Evolutionary conservation across 208 protist species (phyloP).

Genomic region (Crithidia brevicula): DNA sequence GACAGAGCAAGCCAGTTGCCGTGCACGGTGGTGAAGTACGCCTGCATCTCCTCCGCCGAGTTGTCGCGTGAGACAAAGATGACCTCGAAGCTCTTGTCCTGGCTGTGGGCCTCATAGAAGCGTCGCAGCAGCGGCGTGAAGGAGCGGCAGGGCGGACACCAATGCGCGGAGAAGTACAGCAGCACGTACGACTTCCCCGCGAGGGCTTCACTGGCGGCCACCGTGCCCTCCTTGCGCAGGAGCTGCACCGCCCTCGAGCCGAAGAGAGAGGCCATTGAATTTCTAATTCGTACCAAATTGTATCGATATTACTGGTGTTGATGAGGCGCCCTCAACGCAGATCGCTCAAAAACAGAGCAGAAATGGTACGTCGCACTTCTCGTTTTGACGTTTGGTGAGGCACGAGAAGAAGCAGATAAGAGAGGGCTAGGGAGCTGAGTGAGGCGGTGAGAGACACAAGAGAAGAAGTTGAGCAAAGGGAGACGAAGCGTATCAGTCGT

Average conservation of each 20-base stretch:
- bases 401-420: background rate
- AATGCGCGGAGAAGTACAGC: slow-evolving; percentile 89
- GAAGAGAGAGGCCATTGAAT: slow-evolving; percentile 14
- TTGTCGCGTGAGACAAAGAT: slow-evolving; percentile 58
- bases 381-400: no score
- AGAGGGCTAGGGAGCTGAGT: background rate
- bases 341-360: no score
- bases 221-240: slow-evolving; percentile 10
- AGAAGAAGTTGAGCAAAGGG: background rate
- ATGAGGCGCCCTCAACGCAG: no score
- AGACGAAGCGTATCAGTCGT: no score
- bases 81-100: slow-evolving; percentile 62
- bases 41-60: slow-evolving; percentile 35
- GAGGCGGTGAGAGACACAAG: background rate
- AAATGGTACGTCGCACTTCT: no score
- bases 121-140: slow-evolving; percentile 83
- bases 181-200: slow-evolving; percentile 39
- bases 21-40: slow-evolving; percentile 43
- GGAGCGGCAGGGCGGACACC: slow-evolving; percentile 85
- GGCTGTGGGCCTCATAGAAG: slow-evolving; percentile 55
- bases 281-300: no score
- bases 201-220: slow-evolving; percentile 5
- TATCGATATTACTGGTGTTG: no score
- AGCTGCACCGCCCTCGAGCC: background rate
- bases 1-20: slow-evolving; percentile 49